These are phyloP conservation scores for Solanum verrucosum DNA, from an alignment of 257 asterid genomes.

Conservation along the genomic window DNA sequence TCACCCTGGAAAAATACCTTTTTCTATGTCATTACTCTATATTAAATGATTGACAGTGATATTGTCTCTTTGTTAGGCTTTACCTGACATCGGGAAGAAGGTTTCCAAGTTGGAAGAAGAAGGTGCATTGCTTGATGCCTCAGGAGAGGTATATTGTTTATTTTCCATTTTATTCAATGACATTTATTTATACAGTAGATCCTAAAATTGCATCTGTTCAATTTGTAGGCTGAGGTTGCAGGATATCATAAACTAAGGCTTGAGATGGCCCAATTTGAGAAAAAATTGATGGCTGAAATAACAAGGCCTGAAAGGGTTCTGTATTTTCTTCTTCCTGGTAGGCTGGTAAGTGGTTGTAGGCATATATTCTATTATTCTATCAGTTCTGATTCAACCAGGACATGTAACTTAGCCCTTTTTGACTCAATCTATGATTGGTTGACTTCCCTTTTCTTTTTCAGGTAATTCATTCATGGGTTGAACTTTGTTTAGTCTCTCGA, in stretches of 20 bases:
- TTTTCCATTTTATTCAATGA: neutral
- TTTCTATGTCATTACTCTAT: neutral
- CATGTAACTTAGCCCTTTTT: neutral
- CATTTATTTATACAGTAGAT: neutral
- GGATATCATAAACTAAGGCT: constrained; percentile 76
- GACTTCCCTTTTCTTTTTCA: neutral
- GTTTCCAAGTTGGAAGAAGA: constrained; percentile 77
- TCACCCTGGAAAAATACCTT: neutral
- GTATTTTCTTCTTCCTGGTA: constrained; percentile 78
- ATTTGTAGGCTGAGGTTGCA: constrained; percentile 69
- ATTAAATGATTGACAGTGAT: constrained; percentile 9
- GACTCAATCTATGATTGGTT: neutral
- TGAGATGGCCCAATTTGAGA: constrained; percentile 70
- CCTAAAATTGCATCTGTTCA: constrained; percentile 10
- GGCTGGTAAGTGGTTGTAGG: constrained; percentile 59
- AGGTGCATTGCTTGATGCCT: constrained; percentile 82
- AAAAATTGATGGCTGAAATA: constrained; percentile 83
- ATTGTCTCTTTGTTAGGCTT: constrained; percentile 37
- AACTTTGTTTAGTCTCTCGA: neutral
- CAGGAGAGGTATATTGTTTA: constrained; percentile 61
- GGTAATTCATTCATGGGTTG: neutral
- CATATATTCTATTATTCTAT: neutral
- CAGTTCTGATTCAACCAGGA: neutral
- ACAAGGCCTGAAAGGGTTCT: constrained; percentile 81
- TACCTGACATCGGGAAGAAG: constrained; percentile 80